Evolutionary conservation across 2,329 filamentous ascomycete genomes (phyloP), one percentile per base, ranked within the genome.

Genomic region (Dothideomycetes sp.): DNA sequence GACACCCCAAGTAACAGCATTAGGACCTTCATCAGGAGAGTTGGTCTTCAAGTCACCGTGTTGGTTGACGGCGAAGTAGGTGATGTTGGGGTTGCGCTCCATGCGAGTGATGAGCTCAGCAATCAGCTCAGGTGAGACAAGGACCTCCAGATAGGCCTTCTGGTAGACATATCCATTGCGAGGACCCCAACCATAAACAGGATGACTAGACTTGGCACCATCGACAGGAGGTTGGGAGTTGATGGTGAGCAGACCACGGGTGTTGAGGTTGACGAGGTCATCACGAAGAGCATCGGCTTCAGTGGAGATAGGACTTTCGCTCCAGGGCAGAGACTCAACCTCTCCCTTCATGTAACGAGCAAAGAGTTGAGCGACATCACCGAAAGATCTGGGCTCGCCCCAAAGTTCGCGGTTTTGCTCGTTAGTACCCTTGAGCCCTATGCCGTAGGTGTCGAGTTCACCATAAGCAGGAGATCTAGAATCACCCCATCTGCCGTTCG

Each of bases 1-100:
- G 23, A 98, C 93, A 63, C 91, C 91, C 91, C 91, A 98, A 2
- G 91, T 98, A 35, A 98, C 84, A n/a, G 91, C 91, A 54, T 98
- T 98, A 25, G 91, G 91, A 5, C 58, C 57, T 51, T 93, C 86
- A 16, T 78, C 76, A 7, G 80, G 79, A 1, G 86, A 80, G 56
- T 98, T 96, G 19, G 86, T 91, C 61, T 79, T 80, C 42, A 96
- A 71, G 43, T 81, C 76, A 19, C 89, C 88, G 15, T 74, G 71
- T 62, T 85, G 88, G 53, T 84, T 91, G 47, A 95, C 86, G 33
- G 87, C 86, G 55, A 96, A 94, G 67, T 93, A 98, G 0, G 89
- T 95, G 56, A 98, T 69, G 50, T 93, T 83, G 3, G 80, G 75
- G 53, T 91, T 76, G 33, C 74, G 69, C 51, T 88, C 77, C 48